A percentile compares a stretch with the other conserved stretches of the same genome.
Evolutionary conservation across 2,329 filamentous ascomycete genomes (phyloP).

Genomic region (Leptographium wingfieldii): DNA sequence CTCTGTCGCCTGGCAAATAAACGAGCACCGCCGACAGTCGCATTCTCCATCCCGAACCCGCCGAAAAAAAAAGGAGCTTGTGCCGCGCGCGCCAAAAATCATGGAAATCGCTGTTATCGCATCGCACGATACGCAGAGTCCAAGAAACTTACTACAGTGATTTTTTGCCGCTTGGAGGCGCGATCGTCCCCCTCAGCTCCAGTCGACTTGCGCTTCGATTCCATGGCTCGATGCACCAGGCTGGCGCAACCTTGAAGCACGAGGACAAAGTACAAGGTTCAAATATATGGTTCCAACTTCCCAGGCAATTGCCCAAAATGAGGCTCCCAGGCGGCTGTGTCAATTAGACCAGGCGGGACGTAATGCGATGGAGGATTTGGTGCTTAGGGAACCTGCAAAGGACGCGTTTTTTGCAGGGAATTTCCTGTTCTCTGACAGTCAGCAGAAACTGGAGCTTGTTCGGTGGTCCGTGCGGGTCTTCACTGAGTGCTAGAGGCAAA

Average conservation of each 20-base stretch:
- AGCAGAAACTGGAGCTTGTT: background rate
- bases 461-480: background rate
- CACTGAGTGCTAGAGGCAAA: background rate
- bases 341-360: background rate
- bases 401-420: constrained; percentile 4
- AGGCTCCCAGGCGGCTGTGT: background rate
- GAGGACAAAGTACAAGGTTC: background rate
- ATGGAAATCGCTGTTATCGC: background rate
- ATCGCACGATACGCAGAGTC: background rate
- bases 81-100: background rate
- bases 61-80: background rate
- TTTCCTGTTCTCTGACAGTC: background rate
- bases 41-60: background rate
- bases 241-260: background rate
- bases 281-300: background rate
- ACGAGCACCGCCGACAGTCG: background rate
- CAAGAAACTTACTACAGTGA: constrained; percentile 26
- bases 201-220: constrained; percentile 13
- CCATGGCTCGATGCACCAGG: constrained; percentile 7
- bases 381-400: background rate
- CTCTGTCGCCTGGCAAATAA: background rate
- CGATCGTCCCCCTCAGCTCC: constrained; percentile 36
- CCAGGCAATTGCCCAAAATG: background rate
- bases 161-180: constrained; percentile 42
- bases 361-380: constrained; percentile 3